Base-by-base conservation (phyloP, 495 filamentous ascomycete species). In the Xylaria nigripes region DNA sequence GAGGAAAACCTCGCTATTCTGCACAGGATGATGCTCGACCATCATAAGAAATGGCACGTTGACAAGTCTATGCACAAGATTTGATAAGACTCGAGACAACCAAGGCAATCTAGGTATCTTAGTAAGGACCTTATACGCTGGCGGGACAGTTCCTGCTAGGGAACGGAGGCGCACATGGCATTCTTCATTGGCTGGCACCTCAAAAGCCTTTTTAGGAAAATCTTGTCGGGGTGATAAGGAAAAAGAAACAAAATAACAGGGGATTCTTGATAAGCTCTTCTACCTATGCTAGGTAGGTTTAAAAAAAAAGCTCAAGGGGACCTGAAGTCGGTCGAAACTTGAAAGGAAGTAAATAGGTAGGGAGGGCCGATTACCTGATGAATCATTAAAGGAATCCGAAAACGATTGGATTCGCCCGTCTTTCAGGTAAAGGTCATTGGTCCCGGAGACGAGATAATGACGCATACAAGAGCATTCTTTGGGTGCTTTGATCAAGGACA, bases 1-100 rank as follows among this genome's bases (percentile, higher is more conserved):
- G 56, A 80, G 65, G 60, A 76, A 79, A 48, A 80, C 77, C 60
- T 76, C 77, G 68, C 77, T 79, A 59, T 75, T 78, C 57, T 79
- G 75, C 13, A 79, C 70, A 8, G 74, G 75, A 42, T 69, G 69
- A 27, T 71, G 65, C 44, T 72, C 68, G 54, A 70, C 70, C 73
- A 76, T 76, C 40, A 54, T 64, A 30, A 50, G 42, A 50, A 49
- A 40, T 18, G 4, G 56, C 36, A 49, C 51, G 25, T 9, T 41
- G 42, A 15, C 38, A 19, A 32, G 29, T 38, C 46, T 27, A 46
- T 34, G 29, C 9, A 18, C 6, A 24, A 15, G 23, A 25, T 45
- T 2, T 45, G 18, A 50, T 48, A 44, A 23, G 27, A 48, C 48
- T 36, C 13, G 10, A 23, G 19, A 48, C 3, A 34, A 16, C 27